Base-by-base conservation (phyloP, 129 eudicot genomes). In the Arctium minus region DNA sequence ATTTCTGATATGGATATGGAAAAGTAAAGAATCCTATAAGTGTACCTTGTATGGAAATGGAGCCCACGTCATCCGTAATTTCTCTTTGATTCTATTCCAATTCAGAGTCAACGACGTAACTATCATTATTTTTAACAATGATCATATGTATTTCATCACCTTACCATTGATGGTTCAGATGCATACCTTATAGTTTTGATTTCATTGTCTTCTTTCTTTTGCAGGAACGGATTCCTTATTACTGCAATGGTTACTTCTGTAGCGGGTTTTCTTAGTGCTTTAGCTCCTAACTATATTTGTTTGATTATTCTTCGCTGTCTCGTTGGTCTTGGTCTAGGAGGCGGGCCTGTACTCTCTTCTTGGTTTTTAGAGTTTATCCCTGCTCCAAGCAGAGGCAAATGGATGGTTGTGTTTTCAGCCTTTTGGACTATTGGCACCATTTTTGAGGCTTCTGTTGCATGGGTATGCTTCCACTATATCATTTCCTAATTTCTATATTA, bases 341-440 rank as follows among this genome's bases (percentile, higher is more conserved):
- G 95, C 40, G 97, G 93, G 70, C 93, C 90, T 67, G 97, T 92
- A 56, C 88, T 89, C 82, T 79, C 93, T 56, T 86, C 95, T 32
- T 92, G 97, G 97, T 92, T 89, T 89, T 83, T 92, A 13, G 97
- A 92, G 83, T 92, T 92, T 73, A 85, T 93, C 74, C 95, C 95
- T 46, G 87, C 89, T 79, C 90, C 89, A 83, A 91, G 89, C 15
- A 82, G 95, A 81, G 97, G 97, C 84, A 82, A 71, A 44, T 93
- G 95, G 94, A 92, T 92, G 97, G 93, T 89, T 69, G 76, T 90
- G 22, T 92, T 90, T 83, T 87, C 94, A 1, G 84, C 92, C 44
- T 93, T 91, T 86, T 93, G 97, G 97, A 91, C 95, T 4, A 74
- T 93, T 64, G 95, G 97, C 74, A 93, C 97, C 42, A 91, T 93